Evolutionary conservation across 768 basidiomycete genomes (phyloP), one percentile per base, ranked within the genome.

Genomic region (Lactarius indigo): DNA sequence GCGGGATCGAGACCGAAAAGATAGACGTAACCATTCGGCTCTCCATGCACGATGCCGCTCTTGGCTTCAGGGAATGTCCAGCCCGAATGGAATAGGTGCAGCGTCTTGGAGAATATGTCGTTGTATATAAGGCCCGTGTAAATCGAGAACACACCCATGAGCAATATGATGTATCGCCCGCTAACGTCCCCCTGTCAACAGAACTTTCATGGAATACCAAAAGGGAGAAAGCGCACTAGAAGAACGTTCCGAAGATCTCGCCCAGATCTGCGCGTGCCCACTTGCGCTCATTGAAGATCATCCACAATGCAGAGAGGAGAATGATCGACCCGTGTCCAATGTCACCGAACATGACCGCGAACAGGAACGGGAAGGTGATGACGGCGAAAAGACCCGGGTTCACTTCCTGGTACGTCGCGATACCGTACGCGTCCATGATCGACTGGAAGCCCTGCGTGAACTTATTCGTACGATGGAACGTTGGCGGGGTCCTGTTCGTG

Each of bases 341-440:
- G 78, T 99, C 97, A 73, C 97, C 97, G 75, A 99, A 99, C 97
- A 99, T 99, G 79, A 99, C 93, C 5, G 94, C 96, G 73, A 98
- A 99, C 71, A 99, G 78, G 87, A 99, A 98, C 0, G 97, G 97
- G 87, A 97, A 97, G 1, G 95, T 97, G 71, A 91, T 80, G 71
- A 92, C 81, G 0, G 93, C 94, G 77, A 96, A 96, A 33, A 98
- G 78, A 62, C 96, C 97, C 23, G 97, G 96, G 75, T 98, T 98
- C 75, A 95, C 88, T 77, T 99, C 97, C 75, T 98, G 92, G 75
- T 99, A 98, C 1, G 86, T 88, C 17, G 94, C 92, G 60, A 93
- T 87, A 73, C 96, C 97, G 74, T 99, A 99, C 59, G 90, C 90
- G 77, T 99, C 97, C 88, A 99, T 97, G 78, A 99, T 96, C 42